These are phyloP conservation scores for Citrus unshiu DNA, from an alignment of 345 rosid species.

Conservation along the genomic window DNA sequence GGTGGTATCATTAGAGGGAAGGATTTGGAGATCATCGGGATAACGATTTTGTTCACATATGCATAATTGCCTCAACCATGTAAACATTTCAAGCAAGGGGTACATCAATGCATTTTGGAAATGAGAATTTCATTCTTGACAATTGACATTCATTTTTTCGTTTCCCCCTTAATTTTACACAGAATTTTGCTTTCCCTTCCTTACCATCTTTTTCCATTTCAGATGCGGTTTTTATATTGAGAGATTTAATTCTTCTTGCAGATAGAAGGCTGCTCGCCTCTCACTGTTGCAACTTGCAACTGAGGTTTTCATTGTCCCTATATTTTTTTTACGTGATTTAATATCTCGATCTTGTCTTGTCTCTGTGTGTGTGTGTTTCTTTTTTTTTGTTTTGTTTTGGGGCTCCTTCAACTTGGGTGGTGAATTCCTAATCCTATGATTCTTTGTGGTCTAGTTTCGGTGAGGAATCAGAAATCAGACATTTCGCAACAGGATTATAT, in stretches of 20 bases:
- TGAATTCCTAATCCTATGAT: too few relatives aligned
- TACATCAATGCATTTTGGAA: slow-evolving; percentile 34
- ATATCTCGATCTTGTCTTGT: neutral
- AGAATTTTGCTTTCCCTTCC: neutral
- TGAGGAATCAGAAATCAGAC: too few relatives aligned
- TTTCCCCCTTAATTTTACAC: neutral
- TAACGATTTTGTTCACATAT: slow-evolving; percentile 30
- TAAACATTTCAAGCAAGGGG: slow-evolving; percentile 32
- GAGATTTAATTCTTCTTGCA: neutral
- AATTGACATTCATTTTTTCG: slow-evolving; percentile 17
- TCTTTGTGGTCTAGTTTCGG: too few relatives aligned
- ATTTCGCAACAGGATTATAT: neutral
- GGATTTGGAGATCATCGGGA: slow-evolving; percentile 97
- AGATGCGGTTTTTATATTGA: neutral
- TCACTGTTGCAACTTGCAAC: neutral
- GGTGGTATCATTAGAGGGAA: slow-evolving; percentile 96
- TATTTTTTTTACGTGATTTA: neutral
- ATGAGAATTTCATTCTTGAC: slow-evolving; percentile 26
- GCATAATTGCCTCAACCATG: slow-evolving; percentile 21
- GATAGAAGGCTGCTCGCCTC: neutral
- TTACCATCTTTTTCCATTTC: neutral
- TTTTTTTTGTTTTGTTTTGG: too few relatives aligned
- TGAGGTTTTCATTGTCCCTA: neutral
- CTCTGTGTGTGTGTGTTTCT: neutral
- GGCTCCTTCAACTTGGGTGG: too few relatives aligned